These are phyloP conservation scores for Dunaliella primolecta DNA, from an alignment of 139 green algal species.

Conservation along the genomic window DNA sequence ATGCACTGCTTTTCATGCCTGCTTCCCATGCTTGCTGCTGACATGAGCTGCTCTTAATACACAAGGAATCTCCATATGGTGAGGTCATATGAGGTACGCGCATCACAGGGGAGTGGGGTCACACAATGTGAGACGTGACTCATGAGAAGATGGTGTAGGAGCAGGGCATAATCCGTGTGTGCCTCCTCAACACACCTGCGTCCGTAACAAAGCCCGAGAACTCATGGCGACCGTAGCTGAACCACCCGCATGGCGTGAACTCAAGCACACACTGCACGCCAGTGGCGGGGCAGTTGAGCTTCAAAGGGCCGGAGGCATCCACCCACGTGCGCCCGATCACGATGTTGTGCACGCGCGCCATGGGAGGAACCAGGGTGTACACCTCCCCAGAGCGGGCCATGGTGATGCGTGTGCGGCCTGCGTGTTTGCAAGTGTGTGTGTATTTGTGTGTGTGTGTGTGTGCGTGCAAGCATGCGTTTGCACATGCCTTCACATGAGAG, in stretches of 20 bases:
- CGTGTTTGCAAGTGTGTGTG: not conserved
- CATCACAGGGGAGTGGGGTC: too few species aligned
- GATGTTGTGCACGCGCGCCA: constrained; percentile 90
- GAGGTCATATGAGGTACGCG: too few species aligned
- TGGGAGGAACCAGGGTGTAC: constrained; percentile 81
- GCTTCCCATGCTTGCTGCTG: too few species aligned
- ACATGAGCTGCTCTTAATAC: too few species aligned
- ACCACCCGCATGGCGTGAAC: constrained; percentile 93
- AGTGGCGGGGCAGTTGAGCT: constrained; percentile 73
- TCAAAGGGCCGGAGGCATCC: constrained; percentile 83
- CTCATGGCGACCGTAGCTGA: constrained; percentile 77
- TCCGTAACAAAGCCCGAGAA: constrained; percentile 51
- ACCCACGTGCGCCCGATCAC: constrained; percentile 92
- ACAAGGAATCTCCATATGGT: too few species aligned
- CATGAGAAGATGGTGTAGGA: too few species aligned
- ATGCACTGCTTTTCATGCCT: too few species aligned
- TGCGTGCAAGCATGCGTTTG: not conserved
- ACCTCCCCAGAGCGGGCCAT: constrained; percentile 74
- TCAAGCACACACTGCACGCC: constrained; percentile 72
- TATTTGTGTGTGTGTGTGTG: not conserved
- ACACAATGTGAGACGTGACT: too few species aligned
- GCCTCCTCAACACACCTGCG: constrained; percentile 28
- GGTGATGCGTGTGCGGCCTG: constrained; percentile 84
- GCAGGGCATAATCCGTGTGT: too few species aligned
- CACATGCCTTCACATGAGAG: not conserved